Conservation (phyloP, 768 basidiomycete genomes). For the Russula dissimulans region DNA sequence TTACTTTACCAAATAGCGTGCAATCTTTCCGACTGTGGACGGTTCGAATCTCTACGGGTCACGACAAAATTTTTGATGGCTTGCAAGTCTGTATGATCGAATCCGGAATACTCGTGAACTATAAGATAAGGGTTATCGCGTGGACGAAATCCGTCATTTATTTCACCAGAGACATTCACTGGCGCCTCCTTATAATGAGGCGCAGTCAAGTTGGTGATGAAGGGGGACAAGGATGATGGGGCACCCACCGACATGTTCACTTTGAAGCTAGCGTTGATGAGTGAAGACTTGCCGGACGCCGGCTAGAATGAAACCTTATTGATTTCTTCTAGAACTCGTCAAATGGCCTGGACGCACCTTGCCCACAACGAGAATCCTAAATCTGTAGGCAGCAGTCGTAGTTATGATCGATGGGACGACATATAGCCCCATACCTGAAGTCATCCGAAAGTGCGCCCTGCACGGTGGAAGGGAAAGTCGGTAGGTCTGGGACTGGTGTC, state of each 20-base stretch:
- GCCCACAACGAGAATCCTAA: conserved; percentile 8
- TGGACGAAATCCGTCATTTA: not conserved
- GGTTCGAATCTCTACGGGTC: not conserved
- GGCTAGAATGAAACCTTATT: not conserved
- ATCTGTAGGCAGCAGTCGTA: not conserved
- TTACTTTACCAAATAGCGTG: conserved; percentile 7
- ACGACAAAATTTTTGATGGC: not conserved
- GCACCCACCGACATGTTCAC: conserved; percentile 2
- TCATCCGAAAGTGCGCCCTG: not conserved
- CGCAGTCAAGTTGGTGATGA: not conserved
- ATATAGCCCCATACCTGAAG: not conserved
- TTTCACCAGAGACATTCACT: not conserved
- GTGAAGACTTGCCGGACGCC: conserved; percentile 7
- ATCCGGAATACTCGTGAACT: not conserved
- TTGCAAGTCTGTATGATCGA: not conserved
- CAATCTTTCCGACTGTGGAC: not conserved
- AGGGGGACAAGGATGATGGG: not conserved
- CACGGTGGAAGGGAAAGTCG: not conserved
- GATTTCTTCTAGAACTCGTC: not conserved
- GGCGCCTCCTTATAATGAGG: not conserved
- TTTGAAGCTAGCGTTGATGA: not conserved
- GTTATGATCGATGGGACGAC: not conserved
- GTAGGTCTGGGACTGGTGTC: not conserved
- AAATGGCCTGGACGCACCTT: not conserved
- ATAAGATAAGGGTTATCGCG: not conserved